Base-by-base conservation (phyloP, 345 rosid species). In the Lepidium aucheri region DNA sequence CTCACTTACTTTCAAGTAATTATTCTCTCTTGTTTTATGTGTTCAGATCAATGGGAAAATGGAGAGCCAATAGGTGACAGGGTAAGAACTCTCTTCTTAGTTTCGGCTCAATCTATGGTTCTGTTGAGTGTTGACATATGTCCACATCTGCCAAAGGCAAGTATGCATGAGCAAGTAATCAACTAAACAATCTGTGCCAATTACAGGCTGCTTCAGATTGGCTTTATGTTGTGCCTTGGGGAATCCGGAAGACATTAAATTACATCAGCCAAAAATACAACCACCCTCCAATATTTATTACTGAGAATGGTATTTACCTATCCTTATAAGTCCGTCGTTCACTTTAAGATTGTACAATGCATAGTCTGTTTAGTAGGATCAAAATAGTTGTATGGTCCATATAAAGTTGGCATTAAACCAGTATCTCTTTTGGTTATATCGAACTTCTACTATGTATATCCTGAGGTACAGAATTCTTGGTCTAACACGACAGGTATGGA, bases 141-240 rank as follows among this genome's bases (percentile, higher is more conserved):
- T n/a, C 28, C 18, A 33, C 6, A 38, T 63, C 9, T 70, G n/a
- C 26, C 35, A 20, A 61, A 38, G 52, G 36, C 35, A 50, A 3
- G 22, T 30, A 45, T 30, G 59, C 30, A 47, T 55, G 38, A 44
- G 18, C 43, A 22, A 65, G 18, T 49, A 13, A 34, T 35, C 61
- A 64, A 53, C 53, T 71, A 10, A 76, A 67, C 49, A 60, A 57
- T 63, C 22, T 67, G 9, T 68, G 41, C 55, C 28, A 32, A 40
- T 77, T 59, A 63, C 88, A 93, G 97, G 96, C 91, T 59, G 98
- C 98, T 57, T 93, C 97, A 4, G 90, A 83, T 46, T 93, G 97
- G 97, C 95, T 89, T 44, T 89, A 78, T 42, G 64, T 82, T 73
- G 96, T 87, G 78, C 98, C 97, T 44, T 93, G 96, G 96, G 98